Base-by-base conservation (phyloP, 768 basidiomycete genomes). In the Astraeus odoratus region DNA sequence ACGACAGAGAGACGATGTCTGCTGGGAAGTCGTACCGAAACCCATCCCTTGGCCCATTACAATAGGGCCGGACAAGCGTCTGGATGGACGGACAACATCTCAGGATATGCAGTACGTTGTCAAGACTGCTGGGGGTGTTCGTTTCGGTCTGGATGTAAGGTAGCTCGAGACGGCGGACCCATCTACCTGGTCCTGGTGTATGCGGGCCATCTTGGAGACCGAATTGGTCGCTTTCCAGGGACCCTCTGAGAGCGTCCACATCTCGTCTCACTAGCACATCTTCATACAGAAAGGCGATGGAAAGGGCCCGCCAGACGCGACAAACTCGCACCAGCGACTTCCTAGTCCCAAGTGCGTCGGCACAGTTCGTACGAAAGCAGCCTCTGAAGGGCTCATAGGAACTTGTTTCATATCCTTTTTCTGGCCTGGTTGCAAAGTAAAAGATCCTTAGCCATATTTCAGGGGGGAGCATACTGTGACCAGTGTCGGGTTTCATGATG, bases 361-460 rank as follows among this genome's bases (percentile, higher is more conserved):
- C 57, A 46, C 39, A 64, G 56, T 25, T 54, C 47, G 9, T 47
- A 46, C 60, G 58, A 16, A 44, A 49, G 2, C 67, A 51, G 1
- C 57, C 53, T 30, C 72, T 66, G 61, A 83, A 83, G 2, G 80
- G 78, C 19, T 55, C 53, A 53, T 80, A 76, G 22, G 48, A 44
- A 46, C 61, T 48, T 10, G 63, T 36, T 34, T 63, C 59, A 30
- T 61, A 53, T 29, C 59, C 62, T 5, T 50, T 43, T 1, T 52
- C 37, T 51, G 62, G 46, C 50, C 50, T 43, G 29, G 67, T 67
- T 19, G 73, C 71, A 68, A 68, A 68, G 42, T 65, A 61, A 39
- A 82, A 67, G 15, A 82, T 69, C 38, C 71, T 55, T 10, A 77
- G 58, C 78, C 76, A 80, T 23, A 81, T 53, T 51, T 82, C 80